Base-by-base conservation (phyloP, 176 grass and related monocot species). In the Ananas comosus region DNA sequence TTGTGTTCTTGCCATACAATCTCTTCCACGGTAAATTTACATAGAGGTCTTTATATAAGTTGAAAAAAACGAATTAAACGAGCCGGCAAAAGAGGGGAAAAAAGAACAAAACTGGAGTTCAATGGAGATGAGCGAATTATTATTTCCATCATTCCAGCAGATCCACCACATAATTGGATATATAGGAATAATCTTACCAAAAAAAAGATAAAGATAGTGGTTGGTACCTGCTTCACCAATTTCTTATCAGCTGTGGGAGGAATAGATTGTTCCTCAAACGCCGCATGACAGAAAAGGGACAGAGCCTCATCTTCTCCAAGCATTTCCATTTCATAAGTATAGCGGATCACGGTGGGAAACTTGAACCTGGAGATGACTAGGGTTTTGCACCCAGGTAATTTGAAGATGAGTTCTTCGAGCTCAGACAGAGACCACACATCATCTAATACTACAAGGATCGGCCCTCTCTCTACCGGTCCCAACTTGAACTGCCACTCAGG, bases 361-460 rank as follows among this genome's bases (percentile, higher is more conserved):
- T 91, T 93, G 78, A 83, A 88, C 54, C 94, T 92, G 8, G 94
- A 99, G 50, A 99, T 80, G 0, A 99, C 90, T 58, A 99, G 87
- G 16, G 80, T 88, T 75, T 86, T 87, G 77, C 82, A 93, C 42
- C 82, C 87, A 53, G 94, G 90, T 79, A 99, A 79, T 79, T 83
- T 86, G 64, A 99, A 87, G 48, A 89, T 68, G 4, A 99, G 87
- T 48, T 93, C 77, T 76, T 99, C 94, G 0, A 99, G 84, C 77
- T 93, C 76, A 51, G 86, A 66, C 49, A 79, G 85, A 76, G 90
- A 85, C 89, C 94, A 99, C 13, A 99, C 87, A 74, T 99, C 94
- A 72, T 99, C 94, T 13, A 99, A 80, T 13, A 99, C 83, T 51
- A 99, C 56, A 66, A 99, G 94, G 61, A 93, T 68, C n/a, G 87